phyloP scores from a whole-genome alignment of 768 basidiomycete genomes.

The Amanita phalloides region DNA sequence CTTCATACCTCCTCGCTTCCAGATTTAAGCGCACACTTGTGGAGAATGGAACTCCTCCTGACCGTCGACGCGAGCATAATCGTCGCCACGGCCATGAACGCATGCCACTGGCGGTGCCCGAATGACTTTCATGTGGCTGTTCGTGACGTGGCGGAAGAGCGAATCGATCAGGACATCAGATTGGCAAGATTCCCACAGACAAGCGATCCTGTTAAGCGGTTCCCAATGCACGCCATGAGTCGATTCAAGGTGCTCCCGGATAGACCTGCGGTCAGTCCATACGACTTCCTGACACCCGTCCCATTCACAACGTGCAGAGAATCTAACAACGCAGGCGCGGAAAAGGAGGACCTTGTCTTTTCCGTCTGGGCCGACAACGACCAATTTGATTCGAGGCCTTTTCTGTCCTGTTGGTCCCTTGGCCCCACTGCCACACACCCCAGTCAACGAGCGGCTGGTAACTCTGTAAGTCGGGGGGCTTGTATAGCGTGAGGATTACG shows the following conservation, averaged over 20 bases:
- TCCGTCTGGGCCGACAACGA: not conserved
- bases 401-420: not conserved
- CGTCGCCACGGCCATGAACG: not conserved
- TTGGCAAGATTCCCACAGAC: not conserved
- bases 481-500: not conserved
- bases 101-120: not conserved
- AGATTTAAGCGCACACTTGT: not conserved
- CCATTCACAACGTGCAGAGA: not conserved
- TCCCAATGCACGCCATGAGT: not conserved
- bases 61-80: not conserved
- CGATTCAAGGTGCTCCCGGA: not conserved
- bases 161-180: not conserved
- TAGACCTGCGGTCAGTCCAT: not conserved
- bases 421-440: not conserved
- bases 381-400: not conserved
- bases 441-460: not conserved
- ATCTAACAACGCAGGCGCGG: not conserved
- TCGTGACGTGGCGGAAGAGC: conserved; percentile 2
- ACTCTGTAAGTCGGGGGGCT: not conserved
- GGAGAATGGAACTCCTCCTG: not conserved
- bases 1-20: no score
- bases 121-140: not conserved
- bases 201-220: not conserved
- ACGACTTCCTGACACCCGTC: not conserved
- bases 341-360: not conserved